Conservation (phyloP, 225 moss, liverwort and hornwort species). For the Thuidium tamariscinum region DNA sequence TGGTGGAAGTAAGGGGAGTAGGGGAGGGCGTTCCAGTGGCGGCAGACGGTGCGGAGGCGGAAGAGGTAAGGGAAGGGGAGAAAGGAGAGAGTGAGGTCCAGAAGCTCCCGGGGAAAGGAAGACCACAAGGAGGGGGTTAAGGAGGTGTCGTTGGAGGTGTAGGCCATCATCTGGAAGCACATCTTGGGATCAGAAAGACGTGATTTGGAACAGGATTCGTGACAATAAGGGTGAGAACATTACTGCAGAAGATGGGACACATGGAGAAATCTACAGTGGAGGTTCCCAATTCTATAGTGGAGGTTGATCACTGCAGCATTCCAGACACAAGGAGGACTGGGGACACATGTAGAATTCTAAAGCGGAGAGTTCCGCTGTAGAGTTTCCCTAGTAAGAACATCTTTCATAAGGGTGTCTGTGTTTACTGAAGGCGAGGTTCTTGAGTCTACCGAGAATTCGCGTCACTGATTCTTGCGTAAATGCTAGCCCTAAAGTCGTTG, state of each 20-base stretch:
- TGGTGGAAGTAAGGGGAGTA: constrained; percentile 12
- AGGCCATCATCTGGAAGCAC: constrained; percentile 8
- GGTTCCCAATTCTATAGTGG: background rate
- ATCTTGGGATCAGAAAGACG: too few relatives aligned
- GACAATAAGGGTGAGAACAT: background rate
- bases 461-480: background rate
- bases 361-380: background rate
- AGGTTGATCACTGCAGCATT: background rate
- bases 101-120: constrained; percentile 16
- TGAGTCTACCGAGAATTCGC: background rate
- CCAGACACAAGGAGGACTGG: background rate
- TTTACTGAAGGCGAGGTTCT: too few relatives aligned
- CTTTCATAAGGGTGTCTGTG: background rate
- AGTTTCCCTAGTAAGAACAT: background rate
- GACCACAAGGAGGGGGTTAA: constrained; percentile 10
- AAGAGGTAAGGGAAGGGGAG: constrained; percentile 32
- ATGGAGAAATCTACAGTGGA: background rate
- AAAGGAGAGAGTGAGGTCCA: constrained; percentile 23
- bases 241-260: background rate
- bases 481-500: background rate
- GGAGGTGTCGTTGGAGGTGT: background rate
- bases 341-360: background rate
- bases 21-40: constrained; percentile 21
- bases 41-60: constrained; percentile 28
- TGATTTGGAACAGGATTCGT: background rate